Evolutionary conservation across 2,329 filamentous ascomycete genomes (phyloP), one percentile per base, ranked within the genome.

Genomic region (Raffaelea deltoideospora): DNA sequence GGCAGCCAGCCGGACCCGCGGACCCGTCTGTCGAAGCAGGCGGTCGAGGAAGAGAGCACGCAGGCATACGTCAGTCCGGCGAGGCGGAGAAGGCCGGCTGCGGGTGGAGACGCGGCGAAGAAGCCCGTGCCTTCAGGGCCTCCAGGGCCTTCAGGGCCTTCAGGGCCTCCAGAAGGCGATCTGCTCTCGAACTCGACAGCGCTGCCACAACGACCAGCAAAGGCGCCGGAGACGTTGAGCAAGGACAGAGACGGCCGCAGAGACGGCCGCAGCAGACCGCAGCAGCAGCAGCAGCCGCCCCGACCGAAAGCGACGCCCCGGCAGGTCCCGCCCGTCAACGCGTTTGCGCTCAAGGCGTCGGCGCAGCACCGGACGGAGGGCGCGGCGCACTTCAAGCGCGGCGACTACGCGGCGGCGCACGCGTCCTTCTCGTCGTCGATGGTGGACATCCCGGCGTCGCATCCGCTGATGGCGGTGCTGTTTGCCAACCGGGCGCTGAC

Each of bases 401-500:
- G 90, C 24, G 90, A 98, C 55, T 98, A 85, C 55, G 79, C 83
- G 15, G 71, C 81, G 10, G 90, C 90, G 0, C 85, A 95, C 49
- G 67, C 75, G 17, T 78, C 80, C 1, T 98, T 96, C 55, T 76
- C 81, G 1, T 70, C 72, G 22, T 85, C 90, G 2, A 63, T 98
- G 3, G 62, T 69, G 1, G 72, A 75, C 27, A 65, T 98, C 23
- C 90, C 90, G 1, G 57, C 72, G 13, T 69, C 67, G 4, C 90
- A 98, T 53, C 88, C 88, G 0, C 65, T 96, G 19, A 74, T 74
- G 15, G 90, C 96, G 41, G 65, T 96, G n/a, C 69, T 96, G 7
- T 73, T 93, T 18, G 88, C 83, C 48, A 98, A 98, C 53, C 83
- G 85, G 37, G 82, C 90, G 4, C 66, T 96, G 45, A 95, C 88